These are phyloP conservation scores for Rhizomucor pusillus DNA, from an alignment of 371 early-diverging fungal species.

Conservation along the genomic window DNA sequence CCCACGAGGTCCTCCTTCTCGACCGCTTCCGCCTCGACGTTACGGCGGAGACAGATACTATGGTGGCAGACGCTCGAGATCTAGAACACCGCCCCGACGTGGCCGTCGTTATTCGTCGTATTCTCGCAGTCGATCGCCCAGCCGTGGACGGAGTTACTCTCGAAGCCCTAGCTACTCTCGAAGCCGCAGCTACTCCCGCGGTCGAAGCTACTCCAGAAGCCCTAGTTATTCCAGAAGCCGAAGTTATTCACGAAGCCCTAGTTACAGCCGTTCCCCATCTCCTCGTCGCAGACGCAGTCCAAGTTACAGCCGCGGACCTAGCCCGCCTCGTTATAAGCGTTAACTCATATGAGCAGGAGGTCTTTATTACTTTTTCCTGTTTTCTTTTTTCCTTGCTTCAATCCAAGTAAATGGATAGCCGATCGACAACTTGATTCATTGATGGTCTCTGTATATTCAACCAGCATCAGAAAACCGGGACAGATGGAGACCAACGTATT, in stretches of 20 bases:
- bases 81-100: conserved; percentile 30
- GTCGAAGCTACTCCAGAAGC: conserved; percentile 19
- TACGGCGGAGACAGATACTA: conserved; percentile 11
- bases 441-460: conserved; percentile 49
- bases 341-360: neutral
- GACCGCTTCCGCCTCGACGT: conserved; percentile 10
- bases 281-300: conserved; percentile 17
- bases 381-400: conserved; percentile 19
- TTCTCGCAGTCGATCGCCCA: conserved; percentile 31
- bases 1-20: conserved; percentile 12
- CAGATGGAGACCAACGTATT: neutral
- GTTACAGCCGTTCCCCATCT: conserved; percentile 21
- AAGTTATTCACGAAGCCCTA: conserved; percentile 18
- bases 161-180: conserved; percentile 38
- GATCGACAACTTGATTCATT: conserved; percentile 65
- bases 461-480: neutral
- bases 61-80: conserved; percentile 26
- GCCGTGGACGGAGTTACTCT: conserved; percentile 20
- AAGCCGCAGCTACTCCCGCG: conserved; percentile 30
- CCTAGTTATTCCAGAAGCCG: conserved; percentile 25
- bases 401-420: conserved; percentile 53
- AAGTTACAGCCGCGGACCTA: conserved; percentile 17
- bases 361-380: too few species aligned
- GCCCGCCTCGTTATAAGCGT: conserved; percentile 15
- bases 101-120: conserved; percentile 21